These are phyloP conservation scores for Orbilia oligospora DNA, from an alignment of 2,329 filamentous ascomycete genomes.

Conservation along the genomic window DNA sequence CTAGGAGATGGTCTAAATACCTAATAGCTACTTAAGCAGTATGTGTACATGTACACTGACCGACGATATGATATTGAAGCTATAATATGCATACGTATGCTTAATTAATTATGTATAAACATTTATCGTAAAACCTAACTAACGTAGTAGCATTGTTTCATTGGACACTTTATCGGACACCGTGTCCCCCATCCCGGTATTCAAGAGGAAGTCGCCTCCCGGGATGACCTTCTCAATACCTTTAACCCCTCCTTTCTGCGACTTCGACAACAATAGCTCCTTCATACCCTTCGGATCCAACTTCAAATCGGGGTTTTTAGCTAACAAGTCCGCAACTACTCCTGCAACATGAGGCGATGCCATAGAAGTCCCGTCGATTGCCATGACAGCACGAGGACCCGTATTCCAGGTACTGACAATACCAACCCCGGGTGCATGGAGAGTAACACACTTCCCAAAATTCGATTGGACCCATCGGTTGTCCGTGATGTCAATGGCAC, in stretches of 20 bases:
- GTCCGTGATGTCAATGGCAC: slow-evolving; percentile 66
- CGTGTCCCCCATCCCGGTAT: slow-evolving; percentile 33
- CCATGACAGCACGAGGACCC: slow-evolving; percentile 69
- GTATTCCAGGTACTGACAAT: slow-evolving; percentile 72
- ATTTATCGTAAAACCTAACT: too few relatives aligned
- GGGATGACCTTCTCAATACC: slow-evolving; percentile 31
- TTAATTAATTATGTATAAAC: too few relatives aligned
- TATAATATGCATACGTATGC: too few relatives aligned
- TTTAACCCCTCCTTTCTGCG: slow-evolving; percentile 46
- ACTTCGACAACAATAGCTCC: slow-evolving; percentile 53
- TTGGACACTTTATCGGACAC: not conserved
- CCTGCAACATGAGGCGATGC: slow-evolving; percentile 68
- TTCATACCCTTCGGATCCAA: slow-evolving; percentile 62
- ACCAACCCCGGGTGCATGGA: slow-evolving; percentile 74
- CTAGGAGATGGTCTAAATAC: too few relatives aligned
- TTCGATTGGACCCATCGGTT: slow-evolving; percentile 67
- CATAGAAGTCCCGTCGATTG: slow-evolving; percentile 70
- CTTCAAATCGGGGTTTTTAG: slow-evolving; percentile 53
- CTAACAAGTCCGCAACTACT: slow-evolving; percentile 62
- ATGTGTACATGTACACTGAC: too few relatives aligned
- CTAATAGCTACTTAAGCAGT: too few relatives aligned
- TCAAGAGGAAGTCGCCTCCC: slow-evolving; percentile 33
- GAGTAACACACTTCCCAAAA: slow-evolving; percentile 71
- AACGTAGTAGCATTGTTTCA: not conserved
- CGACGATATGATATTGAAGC: too few relatives aligned